Conservation (phyloP, 2,329 filamentous ascomycete species). For the Sclerotinia sclerotiorum region DNA sequence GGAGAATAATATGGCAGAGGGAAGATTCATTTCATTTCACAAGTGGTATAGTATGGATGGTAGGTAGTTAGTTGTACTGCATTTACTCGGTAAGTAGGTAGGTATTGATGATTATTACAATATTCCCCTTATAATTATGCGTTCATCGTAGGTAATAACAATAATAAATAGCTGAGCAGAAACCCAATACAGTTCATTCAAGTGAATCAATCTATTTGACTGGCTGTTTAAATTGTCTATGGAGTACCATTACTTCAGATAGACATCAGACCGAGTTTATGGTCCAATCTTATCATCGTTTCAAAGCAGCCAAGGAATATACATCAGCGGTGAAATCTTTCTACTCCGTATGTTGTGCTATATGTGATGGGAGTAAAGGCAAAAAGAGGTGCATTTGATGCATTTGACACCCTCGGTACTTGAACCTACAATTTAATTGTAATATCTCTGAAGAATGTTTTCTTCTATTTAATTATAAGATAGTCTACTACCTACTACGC, state of each 20-base stretch:
- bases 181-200: background rate
- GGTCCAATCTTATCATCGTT: background rate
- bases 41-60: no score
- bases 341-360: background rate
- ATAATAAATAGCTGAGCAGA: no score
- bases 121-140: background rate
- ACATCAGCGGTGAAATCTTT: background rate
- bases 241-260: no score
- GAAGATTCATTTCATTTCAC: no score
- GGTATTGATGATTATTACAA: no score
- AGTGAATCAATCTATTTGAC: background rate
- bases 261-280: no score
- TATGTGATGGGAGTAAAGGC: background rate
- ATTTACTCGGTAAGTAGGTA: no score
- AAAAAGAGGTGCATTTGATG: background rate
- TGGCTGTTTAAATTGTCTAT: background rate
- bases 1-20: background rate
- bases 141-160: no score
- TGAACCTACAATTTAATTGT: background rate
- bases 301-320: background rate
- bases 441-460: background rate
- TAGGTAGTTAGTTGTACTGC: no score
- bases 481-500: no score
- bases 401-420: background rate
- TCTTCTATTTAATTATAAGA: background rate